Evolutionary conservation across 352 stramenopile species (phyloP), one percentile per base, ranked within the genome.

Genomic region (Phytophthora pluvialis): DNA sequence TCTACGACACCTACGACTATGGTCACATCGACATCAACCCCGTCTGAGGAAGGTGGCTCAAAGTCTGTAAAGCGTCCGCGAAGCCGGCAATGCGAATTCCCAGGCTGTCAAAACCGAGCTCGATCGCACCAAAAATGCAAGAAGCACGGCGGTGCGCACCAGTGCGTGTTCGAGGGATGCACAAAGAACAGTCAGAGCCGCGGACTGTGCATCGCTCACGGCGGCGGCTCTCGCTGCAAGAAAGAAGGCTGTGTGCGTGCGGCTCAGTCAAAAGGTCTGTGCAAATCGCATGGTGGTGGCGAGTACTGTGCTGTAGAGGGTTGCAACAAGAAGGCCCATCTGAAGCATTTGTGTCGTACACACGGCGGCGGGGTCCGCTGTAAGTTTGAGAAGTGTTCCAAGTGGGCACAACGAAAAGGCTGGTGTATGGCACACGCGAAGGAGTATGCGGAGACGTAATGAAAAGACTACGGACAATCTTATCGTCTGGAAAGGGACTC

Each of bases 381-480:
- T 72, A 94, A 94, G 65, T 68, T 87, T 58, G 44, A 75, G 13
- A 90, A 91, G 43, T 96, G 88, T 58, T 77, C 76, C 36, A 96
- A 96, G 63, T 94, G 88, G 86, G 85, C 88, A 18, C 88, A 96
- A 58, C 85, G 87, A 45, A 95, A 94, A 59, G 88, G 88, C 45
- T 95, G 86, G 86, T 95, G 88, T 69, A 95, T 95, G 88, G 83
- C 88, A 46, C 88, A 95, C 58, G 88, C 88, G 36, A 95, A 95
- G 67, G 80, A 93, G 51, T 80, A 87, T 64, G 67, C 83, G 11
- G 81, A 71, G 25, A 64, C 72, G 39, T 90, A 64, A 78, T 38
- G 52, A 57, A 49, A 60, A 70, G 12, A 13, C 13, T 39, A 60
- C 31, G 28, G 16, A 32, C 25, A 38, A 53, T 39, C 35, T 49